These are phyloP conservation scores for Tylopilus sp. DNA, from an alignment of 768 basidiomycete genomes.

Conservation along the genomic window DNA sequence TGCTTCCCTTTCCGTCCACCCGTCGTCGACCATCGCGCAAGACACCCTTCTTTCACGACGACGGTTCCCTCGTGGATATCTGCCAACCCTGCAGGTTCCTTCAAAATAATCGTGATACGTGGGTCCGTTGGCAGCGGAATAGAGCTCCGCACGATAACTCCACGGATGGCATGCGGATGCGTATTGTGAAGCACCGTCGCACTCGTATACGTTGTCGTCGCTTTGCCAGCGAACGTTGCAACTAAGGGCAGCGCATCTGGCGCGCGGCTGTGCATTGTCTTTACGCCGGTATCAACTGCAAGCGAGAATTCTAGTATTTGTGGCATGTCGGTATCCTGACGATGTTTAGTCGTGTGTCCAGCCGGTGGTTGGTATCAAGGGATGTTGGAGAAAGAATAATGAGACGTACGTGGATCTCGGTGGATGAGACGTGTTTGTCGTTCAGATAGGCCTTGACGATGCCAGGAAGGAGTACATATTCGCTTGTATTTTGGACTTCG, in stretches of 20 bases:
- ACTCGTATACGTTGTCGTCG: slow-evolving; percentile 18
- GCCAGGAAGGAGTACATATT: slow-evolving; percentile 26
- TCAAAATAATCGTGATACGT: slow-evolving; percentile 25
- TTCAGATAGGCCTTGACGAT: slow-evolving; percentile 27
- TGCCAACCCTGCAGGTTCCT: slow-evolving; percentile 25
- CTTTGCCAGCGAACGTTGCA: neutral
- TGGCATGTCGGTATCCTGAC: slow-evolving; percentile 12
- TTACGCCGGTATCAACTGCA: slow-evolving; percentile 14
- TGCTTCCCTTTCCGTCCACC: slow-evolving; percentile 15
- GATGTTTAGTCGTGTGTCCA: neutral
- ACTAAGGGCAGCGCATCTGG: slow-evolving; percentile 11
- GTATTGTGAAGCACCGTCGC: slow-evolving; percentile 15
- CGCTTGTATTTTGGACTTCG: slow-evolving; percentile 25
- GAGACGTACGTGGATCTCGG: slow-evolving; percentile 18
- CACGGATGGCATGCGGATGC: slow-evolving; percentile 6
- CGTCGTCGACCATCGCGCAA: slow-evolving; percentile 10
- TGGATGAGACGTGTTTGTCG: slow-evolving; percentile 27
- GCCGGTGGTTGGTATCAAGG: neutral
- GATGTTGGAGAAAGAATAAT: neutral
- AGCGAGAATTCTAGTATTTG: slow-evolving; percentile 21
- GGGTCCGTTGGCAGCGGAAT: slow-evolving; percentile 28
- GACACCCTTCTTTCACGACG: slow-evolving; percentile 9
- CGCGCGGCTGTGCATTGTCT: slow-evolving; percentile 12
- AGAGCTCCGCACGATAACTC: slow-evolving; percentile 23
- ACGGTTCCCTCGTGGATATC: slow-evolving; percentile 16